These are phyloP conservation scores for Penicillium hesseltinei DNA, from an alignment of 2,329 filamentous ascomycete species.

Conservation along the genomic window DNA sequence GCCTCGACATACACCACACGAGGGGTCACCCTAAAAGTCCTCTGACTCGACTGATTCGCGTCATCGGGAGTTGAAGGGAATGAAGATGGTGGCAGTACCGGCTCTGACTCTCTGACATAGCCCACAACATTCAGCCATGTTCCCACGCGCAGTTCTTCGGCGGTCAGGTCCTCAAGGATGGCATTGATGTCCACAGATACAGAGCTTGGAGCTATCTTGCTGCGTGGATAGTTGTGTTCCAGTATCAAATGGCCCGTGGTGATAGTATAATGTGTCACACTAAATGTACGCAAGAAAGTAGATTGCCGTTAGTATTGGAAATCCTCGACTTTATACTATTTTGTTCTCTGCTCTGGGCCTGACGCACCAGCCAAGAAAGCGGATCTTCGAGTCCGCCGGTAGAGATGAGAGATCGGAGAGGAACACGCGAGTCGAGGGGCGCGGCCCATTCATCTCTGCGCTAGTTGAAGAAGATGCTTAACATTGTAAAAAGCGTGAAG, in stretches of 20 bases:
- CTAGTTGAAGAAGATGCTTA: not conserved
- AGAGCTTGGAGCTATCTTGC: constrained; percentile 40
- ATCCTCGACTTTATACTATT: not conserved
- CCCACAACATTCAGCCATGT: constrained; percentile 88
- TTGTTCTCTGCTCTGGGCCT: not conserved
- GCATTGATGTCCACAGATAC: constrained; percentile 70
- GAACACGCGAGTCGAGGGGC: constrained; percentile 64
- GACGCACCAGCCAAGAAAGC: constrained; percentile 86
- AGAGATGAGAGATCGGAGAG: constrained; percentile 58
- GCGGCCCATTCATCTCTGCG: constrained; percentile 51
- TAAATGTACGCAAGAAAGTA: constrained; percentile 34
- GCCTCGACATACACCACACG: constrained; percentile 63
- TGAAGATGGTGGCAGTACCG: constrained; percentile 7
- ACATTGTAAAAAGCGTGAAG: constrained; percentile 2
- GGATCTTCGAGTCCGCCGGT: constrained; percentile 70
- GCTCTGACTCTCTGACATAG: constrained; percentile 56
- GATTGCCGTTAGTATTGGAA: not conserved
- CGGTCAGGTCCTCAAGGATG: constrained; percentile 63
- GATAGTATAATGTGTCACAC: constrained; percentile 59
- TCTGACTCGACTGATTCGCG: constrained; percentile 1
- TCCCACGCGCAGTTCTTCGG: constrained; percentile 67
- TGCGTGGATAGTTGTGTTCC: constrained; percentile 60
- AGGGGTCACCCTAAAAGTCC: constrained; percentile 6
- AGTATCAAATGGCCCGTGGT: constrained; percentile 63
- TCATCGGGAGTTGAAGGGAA: constrained; percentile 16